phyloP scores from a whole-genome alignment of 768 basidiomycete species.

The Boletus speciosus region DNA sequence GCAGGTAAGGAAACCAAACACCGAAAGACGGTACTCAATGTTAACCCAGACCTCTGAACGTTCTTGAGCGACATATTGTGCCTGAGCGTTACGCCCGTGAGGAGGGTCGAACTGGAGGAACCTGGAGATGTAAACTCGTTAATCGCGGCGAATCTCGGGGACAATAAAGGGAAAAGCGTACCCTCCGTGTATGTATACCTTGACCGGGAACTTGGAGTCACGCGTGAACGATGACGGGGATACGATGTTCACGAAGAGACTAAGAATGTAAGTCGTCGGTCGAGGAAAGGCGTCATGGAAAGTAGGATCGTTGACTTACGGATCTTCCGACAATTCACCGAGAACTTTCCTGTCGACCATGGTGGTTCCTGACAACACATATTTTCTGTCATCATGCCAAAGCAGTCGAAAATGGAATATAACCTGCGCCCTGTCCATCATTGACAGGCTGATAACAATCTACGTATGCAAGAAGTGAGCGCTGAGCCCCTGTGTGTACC shows the following conservation, averaged over 20 bases:
- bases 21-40: conserved; percentile 73
- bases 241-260: conserved; percentile 65
- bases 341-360: conserved; percentile 61
- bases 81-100: conserved; percentile 55
- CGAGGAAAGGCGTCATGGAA: background rate
- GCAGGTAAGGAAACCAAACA: conserved; percentile 71
- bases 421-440: conserved; percentile 61
- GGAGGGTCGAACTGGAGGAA: conserved; percentile 80
- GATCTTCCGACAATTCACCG: conserved; percentile 67
- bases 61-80: conserved; percentile 63
- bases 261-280: conserved; percentile 20
- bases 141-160: background rate
- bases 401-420: background rate
- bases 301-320: conserved; percentile 35
- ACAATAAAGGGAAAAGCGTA: conserved; percentile 24
- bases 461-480: conserved; percentile 17
- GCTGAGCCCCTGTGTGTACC: background rate
- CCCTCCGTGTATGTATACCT: conserved; percentile 79
- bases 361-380: conserved; percentile 35
- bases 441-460: conserved; percentile 61
- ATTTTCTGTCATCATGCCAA: background rate
- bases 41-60: conserved; percentile 72
- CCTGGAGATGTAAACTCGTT: conserved; percentile 32
- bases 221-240: conserved; percentile 46
- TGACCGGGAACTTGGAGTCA: conserved; percentile 54